A percentile compares a stretch with the other conserved stretches of the same genome.
Evolutionary conservation across 345 rosid genomes (phyloP).

Genomic region (Capsella bursapastoris): DNA sequence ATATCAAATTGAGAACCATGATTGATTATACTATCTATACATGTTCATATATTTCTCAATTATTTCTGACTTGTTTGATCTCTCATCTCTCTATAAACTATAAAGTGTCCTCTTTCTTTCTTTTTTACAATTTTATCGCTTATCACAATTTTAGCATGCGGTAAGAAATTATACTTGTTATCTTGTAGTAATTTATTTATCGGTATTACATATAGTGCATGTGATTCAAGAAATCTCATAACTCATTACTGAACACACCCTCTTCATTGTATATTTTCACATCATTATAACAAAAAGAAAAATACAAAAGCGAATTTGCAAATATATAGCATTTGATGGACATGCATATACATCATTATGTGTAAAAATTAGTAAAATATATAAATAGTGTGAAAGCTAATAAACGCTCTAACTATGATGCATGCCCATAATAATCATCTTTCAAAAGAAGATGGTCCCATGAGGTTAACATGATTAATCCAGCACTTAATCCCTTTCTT

Average conservation of each 20-base stretch:
- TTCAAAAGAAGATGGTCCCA: constrained; percentile 43
- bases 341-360: constrained; percentile 21
- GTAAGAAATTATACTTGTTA: background rate
- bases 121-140: background rate
- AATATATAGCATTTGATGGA: background rate
- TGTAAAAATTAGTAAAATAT: constrained; percentile 27
- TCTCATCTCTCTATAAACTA: constrained; percentile 8
- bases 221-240: background rate
- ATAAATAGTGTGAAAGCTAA: constrained; percentile 19
- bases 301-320: constrained; percentile 6
- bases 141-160: background rate
- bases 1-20: constrained; percentile 48
- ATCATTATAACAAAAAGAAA: constrained; percentile 7
- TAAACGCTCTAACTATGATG: constrained; percentile 44
- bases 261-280: constrained; percentile 10
- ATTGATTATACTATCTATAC: constrained; percentile 37
- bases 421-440: constrained; percentile 44
- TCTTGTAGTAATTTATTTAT: background rate
- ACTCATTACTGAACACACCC: background rate
- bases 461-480: constrained; percentile 49
- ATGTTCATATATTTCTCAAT: background rate
- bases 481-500: constrained; percentile 43
- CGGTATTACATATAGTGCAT: too few relatives aligned
- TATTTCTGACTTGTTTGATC: constrained; percentile 16
- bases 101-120: background rate